Conservation (phyloP, 805 yeast genomes). For the Kodamaea kaohsiungensis region DNA sequence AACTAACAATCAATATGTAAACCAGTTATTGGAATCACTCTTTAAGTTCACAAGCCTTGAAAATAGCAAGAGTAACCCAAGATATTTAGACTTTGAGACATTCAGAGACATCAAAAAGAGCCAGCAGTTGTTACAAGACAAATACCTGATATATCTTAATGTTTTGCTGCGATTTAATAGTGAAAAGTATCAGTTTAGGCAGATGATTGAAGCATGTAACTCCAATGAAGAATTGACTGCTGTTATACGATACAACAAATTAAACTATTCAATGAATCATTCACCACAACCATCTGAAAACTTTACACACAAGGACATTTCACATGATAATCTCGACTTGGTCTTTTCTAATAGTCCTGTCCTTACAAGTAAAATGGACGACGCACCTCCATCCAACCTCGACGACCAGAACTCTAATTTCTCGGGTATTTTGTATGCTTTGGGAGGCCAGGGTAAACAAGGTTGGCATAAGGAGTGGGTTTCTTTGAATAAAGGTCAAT, state of each 20-base stretch:
- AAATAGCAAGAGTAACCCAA: constrained; percentile 13
- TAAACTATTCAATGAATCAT: constrained; percentile 15
- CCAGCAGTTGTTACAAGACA: constrained; percentile 19
- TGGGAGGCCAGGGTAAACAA: constrained; percentile 59
- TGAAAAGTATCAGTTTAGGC: constrained; percentile 42
- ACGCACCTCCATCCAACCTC: background rate
- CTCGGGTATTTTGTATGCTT: constrained; percentile 55
- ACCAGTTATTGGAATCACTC: constrained; percentile 36
- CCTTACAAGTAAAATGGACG: constrained; percentile 2
- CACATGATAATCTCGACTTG: constrained; percentile 7
- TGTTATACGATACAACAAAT: constrained; percentile 27
- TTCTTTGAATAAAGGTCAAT: constrained; percentile 63
- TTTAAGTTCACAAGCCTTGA: constrained; percentile 34
- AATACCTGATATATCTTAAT: constrained; percentile 33
- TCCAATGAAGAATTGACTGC: constrained; percentile 42
- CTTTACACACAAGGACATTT: background rate
- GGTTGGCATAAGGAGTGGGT: constrained; percentile 94
- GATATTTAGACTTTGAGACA: constrained; percentile 16
- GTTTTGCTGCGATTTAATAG: constrained; percentile 40
- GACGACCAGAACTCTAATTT: constrained; percentile 29
- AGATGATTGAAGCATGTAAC: constrained; percentile 40
- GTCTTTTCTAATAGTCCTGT: constrained; percentile 1
- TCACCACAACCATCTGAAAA: background rate
- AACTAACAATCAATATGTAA: constrained; percentile 41
- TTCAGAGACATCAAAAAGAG: constrained; percentile 18